Base-by-base conservation (phyloP, 108 stramenopile species). In the Nitzschia palea region DNA sequence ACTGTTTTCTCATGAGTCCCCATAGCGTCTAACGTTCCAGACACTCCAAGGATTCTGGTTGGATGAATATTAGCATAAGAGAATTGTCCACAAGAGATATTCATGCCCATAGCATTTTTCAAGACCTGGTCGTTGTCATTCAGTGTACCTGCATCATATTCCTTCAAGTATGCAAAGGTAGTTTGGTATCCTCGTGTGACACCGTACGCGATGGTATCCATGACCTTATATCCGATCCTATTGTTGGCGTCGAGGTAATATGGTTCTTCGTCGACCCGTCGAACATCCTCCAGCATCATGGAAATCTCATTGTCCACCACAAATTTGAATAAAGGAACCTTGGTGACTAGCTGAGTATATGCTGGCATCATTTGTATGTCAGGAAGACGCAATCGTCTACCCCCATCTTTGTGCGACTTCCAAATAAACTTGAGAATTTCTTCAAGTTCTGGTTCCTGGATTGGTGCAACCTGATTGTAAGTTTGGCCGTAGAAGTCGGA, bases 41-140 rank as follows among this genome's bases (percentile, higher is more conserved):
- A 82, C 17, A 85, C 84, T 4, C 84, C 84, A 28, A 85, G 43
- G 44, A 85, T 85, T 29, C 79, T 71, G 40, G 65, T 34, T 2
- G 85, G 85, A 17, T 72, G 74, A 33, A 86, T 86, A 55, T 86
- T 79, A 0, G 85, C 85, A 61, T 86, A 86, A 1, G 85, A 86
- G 45, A 86, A 86, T 50, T 81, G 85, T 5, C 82, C 85, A 70
- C 85, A 86, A 10, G 85, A 86, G 37, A 86, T 31, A 1, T 73
- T 77, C 70, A 86, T 83, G 8, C 50, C 58, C 47, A 86, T 66
- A 8, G 55, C 82, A 33, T 53, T 45, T 36, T 57, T 22, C 47
- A 83, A 65, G 23, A 62, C 56, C 2, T 26, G 31, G 27, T 70
- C 82, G 36, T 43, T 68, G 33, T 71, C 59, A 14, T 68, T 72